Conservation (phyloP, 1,139 yeast genomes). For the Hyphopichia wangnamkhiaoensis region DNA sequence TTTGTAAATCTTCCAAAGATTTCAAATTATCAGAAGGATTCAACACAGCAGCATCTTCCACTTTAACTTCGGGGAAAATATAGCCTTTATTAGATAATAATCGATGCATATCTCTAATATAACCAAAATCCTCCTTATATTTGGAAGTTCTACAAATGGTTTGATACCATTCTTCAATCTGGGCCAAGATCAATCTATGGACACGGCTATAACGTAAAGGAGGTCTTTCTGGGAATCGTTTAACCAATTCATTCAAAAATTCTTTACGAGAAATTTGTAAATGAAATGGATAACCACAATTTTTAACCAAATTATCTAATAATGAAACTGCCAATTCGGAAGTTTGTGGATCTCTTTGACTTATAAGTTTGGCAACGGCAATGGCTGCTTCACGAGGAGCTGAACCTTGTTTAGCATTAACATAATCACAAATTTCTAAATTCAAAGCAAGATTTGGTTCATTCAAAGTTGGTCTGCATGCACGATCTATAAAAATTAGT, state of each 20-base stretch:
- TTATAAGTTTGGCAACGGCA: conserved; percentile 82
- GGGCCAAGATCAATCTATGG: conserved; percentile 82
- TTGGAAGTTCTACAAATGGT: conserved; percentile 89
- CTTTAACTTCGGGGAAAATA: conserved; percentile 85
- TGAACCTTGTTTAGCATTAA: conserved; percentile 89
- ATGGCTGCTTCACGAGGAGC: conserved; percentile 92
- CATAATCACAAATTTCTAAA: conserved; percentile 88
- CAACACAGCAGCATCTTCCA: conserved; percentile 90
- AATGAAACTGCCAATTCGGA: conserved; percentile 57
- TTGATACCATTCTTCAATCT: conserved; percentile 96
- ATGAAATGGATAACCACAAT: conserved; percentile 97
- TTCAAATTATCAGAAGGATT: conserved; percentile 89
- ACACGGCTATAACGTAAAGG: conserved; percentile 82
- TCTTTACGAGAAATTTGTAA: conserved; percentile 93
- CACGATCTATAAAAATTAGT: conserved; percentile 56
- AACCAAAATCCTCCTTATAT: conserved; percentile 88
- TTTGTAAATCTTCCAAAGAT: conserved; percentile 85
- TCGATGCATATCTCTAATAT: conserved; percentile 94
- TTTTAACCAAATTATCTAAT: conserved; percentile 89
- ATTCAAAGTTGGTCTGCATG: conserved; percentile 79
- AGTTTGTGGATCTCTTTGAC: conserved; percentile 82
- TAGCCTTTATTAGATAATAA: conserved; percentile 85
- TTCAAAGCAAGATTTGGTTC: conserved; percentile 91
- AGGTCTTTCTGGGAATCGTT: conserved; percentile 93
- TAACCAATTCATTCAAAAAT: conserved; percentile 88